Conservation (phyloP, 345 rosid species). For the Moricandia moricandioides region DNA sequence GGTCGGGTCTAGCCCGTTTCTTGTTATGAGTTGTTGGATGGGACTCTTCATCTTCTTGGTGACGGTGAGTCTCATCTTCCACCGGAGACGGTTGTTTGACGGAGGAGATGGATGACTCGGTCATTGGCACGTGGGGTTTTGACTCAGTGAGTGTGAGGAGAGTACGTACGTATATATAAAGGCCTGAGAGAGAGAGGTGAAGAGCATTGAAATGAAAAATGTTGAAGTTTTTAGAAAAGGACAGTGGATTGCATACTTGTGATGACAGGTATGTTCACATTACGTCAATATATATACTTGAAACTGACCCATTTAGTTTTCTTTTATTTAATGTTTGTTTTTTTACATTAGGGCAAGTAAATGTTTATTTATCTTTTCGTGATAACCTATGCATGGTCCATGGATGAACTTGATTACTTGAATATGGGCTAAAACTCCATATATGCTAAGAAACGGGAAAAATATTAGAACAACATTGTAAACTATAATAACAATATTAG, state of each 20-base stretch:
- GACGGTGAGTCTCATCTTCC: background rate
- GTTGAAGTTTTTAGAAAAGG: conserved; percentile 31
- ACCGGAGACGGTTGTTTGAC: conserved; percentile 20
- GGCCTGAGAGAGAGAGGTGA: conserved; percentile 16
- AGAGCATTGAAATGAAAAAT: conserved; percentile 27
- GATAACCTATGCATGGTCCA: conserved; percentile 31
- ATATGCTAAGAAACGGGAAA: background rate
- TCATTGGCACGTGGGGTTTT: conserved; percentile 27
- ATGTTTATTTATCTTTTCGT: conserved; percentile 15
- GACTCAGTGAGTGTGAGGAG: conserved; percentile 25
- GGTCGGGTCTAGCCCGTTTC: conserved; percentile 42
- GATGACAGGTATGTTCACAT: conserved; percentile 29
- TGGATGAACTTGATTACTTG: conserved; percentile 11
- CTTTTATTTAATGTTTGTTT: conserved; percentile 3
- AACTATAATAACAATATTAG: too few relatives aligned
- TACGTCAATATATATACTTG: conserved; percentile 9
- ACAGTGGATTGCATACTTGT: conserved; percentile 33
- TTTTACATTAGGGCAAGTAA: background rate
- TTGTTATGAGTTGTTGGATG: conserved; percentile 19
- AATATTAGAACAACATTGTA: background rate
- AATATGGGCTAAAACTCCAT: conserved; percentile 8
- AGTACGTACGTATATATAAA: conserved; percentile 28
- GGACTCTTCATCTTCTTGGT: background rate
- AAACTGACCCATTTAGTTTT: background rate
- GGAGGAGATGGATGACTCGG: conserved; percentile 26